phyloP scores from a whole-genome alignment of 495 filamentous ascomycete genomes.

The Aspergillus steynii region DNA sequence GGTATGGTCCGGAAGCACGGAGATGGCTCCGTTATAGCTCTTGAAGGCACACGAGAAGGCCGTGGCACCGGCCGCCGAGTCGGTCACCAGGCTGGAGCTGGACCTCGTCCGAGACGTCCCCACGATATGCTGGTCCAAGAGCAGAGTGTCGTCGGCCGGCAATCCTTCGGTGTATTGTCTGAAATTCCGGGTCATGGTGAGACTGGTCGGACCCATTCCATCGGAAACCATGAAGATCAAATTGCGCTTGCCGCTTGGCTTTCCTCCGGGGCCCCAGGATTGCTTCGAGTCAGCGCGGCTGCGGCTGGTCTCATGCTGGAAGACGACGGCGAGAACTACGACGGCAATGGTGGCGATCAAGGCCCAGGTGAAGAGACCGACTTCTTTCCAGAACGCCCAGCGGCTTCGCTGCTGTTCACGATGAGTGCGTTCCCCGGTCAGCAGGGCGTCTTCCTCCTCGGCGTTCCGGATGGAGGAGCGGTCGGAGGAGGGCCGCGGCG shows the following conservation, averaged over 20 bases:
- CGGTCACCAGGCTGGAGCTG: slow-evolving; percentile 78
- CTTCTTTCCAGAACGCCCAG: slow-evolving; percentile 63
- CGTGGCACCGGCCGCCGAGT: slow-evolving; percentile 93
- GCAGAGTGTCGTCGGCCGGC: slow-evolving; percentile 67
- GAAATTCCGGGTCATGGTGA: slow-evolving; percentile 81
- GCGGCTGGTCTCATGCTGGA: slow-evolving; percentile 60
- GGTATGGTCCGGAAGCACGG: slow-evolving; percentile 76
- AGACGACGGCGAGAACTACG: slow-evolving; percentile 71
- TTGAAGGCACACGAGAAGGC: slow-evolving; percentile 91
- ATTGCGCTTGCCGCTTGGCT: slow-evolving; percentile 77
- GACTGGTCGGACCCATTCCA: slow-evolving; percentile 93
- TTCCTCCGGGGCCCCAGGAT: slow-evolving; percentile 44
- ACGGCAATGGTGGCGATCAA: slow-evolving; percentile 79
- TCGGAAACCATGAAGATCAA: slow-evolving; percentile 99
- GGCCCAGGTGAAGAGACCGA: slow-evolving; percentile 84
- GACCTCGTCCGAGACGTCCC: slow-evolving; percentile 87
- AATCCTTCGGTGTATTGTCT: slow-evolving; percentile 68
- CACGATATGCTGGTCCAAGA: slow-evolving; percentile 82
- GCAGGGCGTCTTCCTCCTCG: slow-evolving; percentile 65
- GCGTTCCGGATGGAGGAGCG: slow-evolving; percentile 45
- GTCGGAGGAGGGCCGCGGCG: slow-evolving; percentile 46
- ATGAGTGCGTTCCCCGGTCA: slow-evolving; percentile 55
- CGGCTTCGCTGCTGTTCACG: slow-evolving; percentile 33
- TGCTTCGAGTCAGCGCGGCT: slow-evolving; percentile 23
- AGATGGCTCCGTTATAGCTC: slow-evolving; percentile 95